Conservation (phyloP, 345 rosid species). For the Brassica napus region Da-Ae NC_063449.1:46616001-46616500, state of each 20-base stretch:
- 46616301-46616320: not conserved
- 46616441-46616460: no score
- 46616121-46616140: not conserved
- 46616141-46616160: not conserved
- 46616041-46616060: not conserved
- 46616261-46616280: constrained; percentile 42
- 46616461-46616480: no score
- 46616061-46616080: not conserved
- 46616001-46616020: not conserved
- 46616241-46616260: constrained; percentile 16
- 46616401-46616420: no score
- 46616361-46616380: no score
- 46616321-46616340: no score
- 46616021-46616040: not conserved
- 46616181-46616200: not conserved
- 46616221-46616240: constrained; percentile 38
- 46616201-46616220: not conserved
- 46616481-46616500: no score
- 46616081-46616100: not conserved
- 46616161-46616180: not conserved
- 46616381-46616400: no score
- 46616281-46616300: not conserved
- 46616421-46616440: no score
- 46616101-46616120: not conserved
- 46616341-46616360: no score